These are phyloP conservation scores for Sugiyamaella smithiae DNA, from an alignment of 805 yeast species.

Conservation along the genomic window DNA sequence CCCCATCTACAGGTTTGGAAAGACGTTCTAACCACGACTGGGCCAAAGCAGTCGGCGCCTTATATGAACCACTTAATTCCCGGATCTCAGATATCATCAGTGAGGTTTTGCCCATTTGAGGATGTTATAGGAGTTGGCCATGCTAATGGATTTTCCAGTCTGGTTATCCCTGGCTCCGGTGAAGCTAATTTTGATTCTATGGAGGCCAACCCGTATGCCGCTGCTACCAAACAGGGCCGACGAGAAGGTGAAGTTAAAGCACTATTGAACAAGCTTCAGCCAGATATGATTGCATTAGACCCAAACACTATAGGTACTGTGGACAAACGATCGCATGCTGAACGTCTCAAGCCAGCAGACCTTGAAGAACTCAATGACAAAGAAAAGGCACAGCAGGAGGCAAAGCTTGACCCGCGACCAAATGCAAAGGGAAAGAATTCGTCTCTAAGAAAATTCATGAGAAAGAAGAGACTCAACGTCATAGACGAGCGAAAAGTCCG, in stretches of 20 bases:
- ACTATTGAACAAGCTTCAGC: slow-evolving; percentile 80
- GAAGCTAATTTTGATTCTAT: slow-evolving; percentile 96
- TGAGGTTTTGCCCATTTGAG: slow-evolving; percentile 87
- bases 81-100: slow-evolving; percentile 65
- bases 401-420: slow-evolving; percentile 59
- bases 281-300: slow-evolving; percentile 90
- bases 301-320: slow-evolving; percentile 85
- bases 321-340: slow-evolving; percentile 60
- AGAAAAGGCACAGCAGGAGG: slow-evolving; percentile 42
- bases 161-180: slow-evolving; percentile 94
- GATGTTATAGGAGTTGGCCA: slow-evolving; percentile 94
- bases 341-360: slow-evolving; percentile 56
- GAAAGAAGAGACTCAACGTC: slow-evolving; percentile 82
- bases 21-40: slow-evolving; percentile 51
- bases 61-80: slow-evolving; percentile 89
- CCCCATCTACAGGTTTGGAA: slow-evolving; percentile 95
- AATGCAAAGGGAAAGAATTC: slow-evolving; percentile 79
- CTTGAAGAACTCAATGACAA: slow-evolving; percentile 40
- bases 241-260: slow-evolving; percentile 88
- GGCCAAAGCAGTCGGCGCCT: slow-evolving; percentile 68
- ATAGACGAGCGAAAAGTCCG: slow-evolving; percentile 81
- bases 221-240: slow-evolving; percentile 87
- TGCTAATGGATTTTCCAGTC: slow-evolving; percentile 68
- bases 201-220: slow-evolving; percentile 90
- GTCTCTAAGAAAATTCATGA: slow-evolving; percentile 69